These are phyloP conservation scores for Copromyces sp. DNA, from an alignment of 495 filamentous ascomycete species.

Conservation along the genomic window DNA sequence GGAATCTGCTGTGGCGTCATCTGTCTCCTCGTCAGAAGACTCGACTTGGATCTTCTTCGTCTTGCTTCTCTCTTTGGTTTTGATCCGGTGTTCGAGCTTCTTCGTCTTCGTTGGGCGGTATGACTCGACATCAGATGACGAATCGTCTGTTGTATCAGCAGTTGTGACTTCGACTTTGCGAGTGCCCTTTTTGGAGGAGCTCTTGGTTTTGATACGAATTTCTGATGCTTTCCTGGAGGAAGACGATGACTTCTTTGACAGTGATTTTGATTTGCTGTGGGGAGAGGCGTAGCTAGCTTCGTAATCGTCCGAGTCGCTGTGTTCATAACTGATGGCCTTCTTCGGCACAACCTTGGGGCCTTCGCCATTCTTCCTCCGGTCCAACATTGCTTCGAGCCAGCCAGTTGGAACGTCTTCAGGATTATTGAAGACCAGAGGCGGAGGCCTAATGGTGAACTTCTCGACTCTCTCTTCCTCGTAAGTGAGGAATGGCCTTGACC, in stretches of 20 bases:
- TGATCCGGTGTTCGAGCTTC: neutral
- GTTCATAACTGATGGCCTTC: neutral
- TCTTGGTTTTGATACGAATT: neutral
- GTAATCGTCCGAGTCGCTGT: neutral
- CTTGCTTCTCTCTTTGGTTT: neutral
- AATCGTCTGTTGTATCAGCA: neutral
- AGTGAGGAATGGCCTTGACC: neutral
- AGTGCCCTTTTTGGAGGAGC: neutral
- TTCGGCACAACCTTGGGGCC: neutral
- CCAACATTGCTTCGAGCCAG: neutral
- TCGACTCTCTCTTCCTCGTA: neutral
- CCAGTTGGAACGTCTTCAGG: neutral
- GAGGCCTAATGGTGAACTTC: neutral
- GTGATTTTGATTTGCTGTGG: neutral
- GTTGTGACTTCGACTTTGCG: neutral
- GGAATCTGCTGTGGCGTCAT: neutral
- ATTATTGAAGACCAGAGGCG: neutral
- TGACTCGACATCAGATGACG: neutral
- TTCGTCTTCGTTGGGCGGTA: neutral
- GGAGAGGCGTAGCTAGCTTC: neutral
- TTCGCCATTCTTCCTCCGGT: neutral
- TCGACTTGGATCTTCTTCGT: neutral
- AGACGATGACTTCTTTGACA: neutral
- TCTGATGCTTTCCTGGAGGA: neutral
- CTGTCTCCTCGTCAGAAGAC: neutral